Evolutionary conservation across 225 moss, liverwort and hornwort species (phyloP).

Genomic region (Sphagnum contortum): DNA sequence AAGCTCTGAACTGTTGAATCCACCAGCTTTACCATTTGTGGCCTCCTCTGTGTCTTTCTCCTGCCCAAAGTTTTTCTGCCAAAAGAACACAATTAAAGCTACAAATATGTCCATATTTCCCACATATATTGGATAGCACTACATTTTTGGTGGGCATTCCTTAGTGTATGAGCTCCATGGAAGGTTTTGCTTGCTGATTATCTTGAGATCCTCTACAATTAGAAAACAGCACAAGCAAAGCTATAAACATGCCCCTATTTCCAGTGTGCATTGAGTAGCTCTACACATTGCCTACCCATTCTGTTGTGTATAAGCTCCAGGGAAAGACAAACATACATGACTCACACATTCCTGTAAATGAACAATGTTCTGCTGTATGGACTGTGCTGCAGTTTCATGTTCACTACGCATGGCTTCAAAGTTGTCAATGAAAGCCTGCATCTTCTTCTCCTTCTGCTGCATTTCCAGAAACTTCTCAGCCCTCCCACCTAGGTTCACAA

Average conservation of each 20-base stretch:
- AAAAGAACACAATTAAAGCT: too few species aligned
- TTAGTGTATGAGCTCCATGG: too few species aligned
- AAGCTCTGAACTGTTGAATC: neutral
- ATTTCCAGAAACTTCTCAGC: constrained; percentile 78
- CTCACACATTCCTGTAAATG: constrained; percentile 26
- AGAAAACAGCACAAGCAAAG: too few species aligned
- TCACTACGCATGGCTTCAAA: constrained; percentile 39
- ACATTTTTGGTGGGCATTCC: too few species aligned
- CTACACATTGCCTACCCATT: too few species aligned
- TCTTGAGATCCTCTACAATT: too few species aligned
- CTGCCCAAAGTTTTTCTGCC: constrained; percentile 4
- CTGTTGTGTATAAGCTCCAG: too few species aligned
- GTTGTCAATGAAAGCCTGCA: constrained; percentile 73
- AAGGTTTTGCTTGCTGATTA: too few species aligned
- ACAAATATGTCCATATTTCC: too few species aligned
- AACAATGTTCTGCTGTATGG: constrained; percentile 39
- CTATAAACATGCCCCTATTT: too few species aligned
- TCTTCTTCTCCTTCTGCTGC: constrained; percentile 82
- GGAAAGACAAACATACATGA: constrained; percentile 15
- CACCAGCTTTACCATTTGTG: constrained; percentile 2
- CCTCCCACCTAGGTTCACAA: constrained; percentile 41
- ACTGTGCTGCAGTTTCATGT: constrained; percentile 11
- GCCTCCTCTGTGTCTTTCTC: neutral
- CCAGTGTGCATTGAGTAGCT: too few species aligned
- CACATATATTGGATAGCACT: too few species aligned